These are phyloP conservation scores for Suhomyces vadensis DNA, from an alignment of 805 yeast species.

Conservation along the genomic window DNA sequence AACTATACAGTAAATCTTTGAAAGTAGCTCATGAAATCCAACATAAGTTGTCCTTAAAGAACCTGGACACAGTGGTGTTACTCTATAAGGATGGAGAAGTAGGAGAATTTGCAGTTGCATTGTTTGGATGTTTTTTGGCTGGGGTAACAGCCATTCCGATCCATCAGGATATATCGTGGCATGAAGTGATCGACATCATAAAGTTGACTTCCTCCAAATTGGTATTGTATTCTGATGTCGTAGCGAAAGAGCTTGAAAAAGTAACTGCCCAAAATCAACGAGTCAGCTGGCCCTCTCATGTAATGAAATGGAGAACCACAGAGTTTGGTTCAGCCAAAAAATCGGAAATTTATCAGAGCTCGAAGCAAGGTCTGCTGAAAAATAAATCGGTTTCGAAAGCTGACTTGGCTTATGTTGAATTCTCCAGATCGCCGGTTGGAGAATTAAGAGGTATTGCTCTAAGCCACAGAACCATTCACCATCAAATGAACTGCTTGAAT, in stretches of 20 bases:
- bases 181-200: slow-evolving; percentile 72
- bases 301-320: slow-evolving; percentile 77
- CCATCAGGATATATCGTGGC: slow-evolving; percentile 66
- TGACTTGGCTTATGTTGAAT: slow-evolving; percentile 91
- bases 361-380: slow-evolving; percentile 17
- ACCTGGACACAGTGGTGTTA: slow-evolving; percentile 81
- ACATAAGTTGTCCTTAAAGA: slow-evolving; percentile 68
- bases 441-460: slow-evolving; percentile 91
- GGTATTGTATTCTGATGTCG: slow-evolving; percentile 78
- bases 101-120: slow-evolving; percentile 79
- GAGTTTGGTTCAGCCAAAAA: slow-evolving; percentile 70
- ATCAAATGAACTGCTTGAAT: slow-evolving; percentile 80
- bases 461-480: slow-evolving; percentile 82
- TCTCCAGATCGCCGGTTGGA: slow-evolving; percentile 85
- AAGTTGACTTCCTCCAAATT: slow-evolving; percentile 73
- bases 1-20: slow-evolving; percentile 76
- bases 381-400: slow-evolving; percentile 17
- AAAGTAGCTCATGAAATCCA: slow-evolving; percentile 83
- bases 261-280: slow-evolving; percentile 44
- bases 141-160: slow-evolving; percentile 95
- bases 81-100: slow-evolving; percentile 83
- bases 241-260: slow-evolving; percentile 72
- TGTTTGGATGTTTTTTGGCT: slow-evolving; percentile 89
- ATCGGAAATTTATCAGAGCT: slow-evolving; percentile 28
- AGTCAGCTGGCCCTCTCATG: slow-evolving; percentile 71